A percentile compares a stretch with the other conserved stretches of the same genome.
These are phyloP conservation scores for Dactylella cylindrospora DNA, from an alignment of 2,329 filamentous ascomycete genomes.

Conservation along the genomic window DNA sequence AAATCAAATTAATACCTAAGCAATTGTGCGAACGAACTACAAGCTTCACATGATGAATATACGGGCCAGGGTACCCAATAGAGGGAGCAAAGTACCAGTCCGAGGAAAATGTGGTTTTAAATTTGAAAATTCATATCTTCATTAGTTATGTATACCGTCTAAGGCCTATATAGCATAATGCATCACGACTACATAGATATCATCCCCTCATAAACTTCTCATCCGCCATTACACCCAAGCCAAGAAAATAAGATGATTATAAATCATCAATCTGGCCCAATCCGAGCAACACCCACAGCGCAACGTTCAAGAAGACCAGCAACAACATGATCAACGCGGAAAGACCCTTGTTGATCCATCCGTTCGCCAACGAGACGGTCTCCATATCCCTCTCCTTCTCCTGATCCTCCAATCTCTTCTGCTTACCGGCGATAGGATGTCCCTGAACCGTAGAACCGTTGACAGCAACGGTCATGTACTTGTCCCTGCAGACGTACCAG, in stretches of 20 bases:
- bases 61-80: too few relatives aligned
- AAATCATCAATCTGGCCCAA: slow-evolving; percentile 35
- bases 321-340: slow-evolving; percentile 27
- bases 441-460: slow-evolving; percentile 25
- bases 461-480: slow-evolving; percentile 49
- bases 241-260: slow-evolving; percentile 17
- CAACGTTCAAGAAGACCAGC: slow-evolving; percentile 30
- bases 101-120: too few relatives aligned
- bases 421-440: slow-evolving; percentile 19
- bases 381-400: slow-evolving; percentile 9
- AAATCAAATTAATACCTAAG: too few relatives aligned
- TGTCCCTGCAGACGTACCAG: slow-evolving; percentile 49
- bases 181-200: too few relatives aligned
- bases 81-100: too few relatives aligned
- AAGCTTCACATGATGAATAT: too few relatives aligned
- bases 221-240: too few relatives aligned
- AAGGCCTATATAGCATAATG: too few relatives aligned
- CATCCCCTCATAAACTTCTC: too few relatives aligned
- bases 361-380: slow-evolving; percentile 33
- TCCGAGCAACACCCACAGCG: slow-evolving; percentile 27
- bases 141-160: too few relatives aligned
- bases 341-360: slow-evolving; percentile 19
- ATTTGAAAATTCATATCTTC: too few relatives aligned
- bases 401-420: slow-evolving; percentile 8
- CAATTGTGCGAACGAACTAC: too few relatives aligned